phyloP scores from a whole-genome alignment of 1,284 basidiomycete genomes.

The Puccinia hordei region DNA sequence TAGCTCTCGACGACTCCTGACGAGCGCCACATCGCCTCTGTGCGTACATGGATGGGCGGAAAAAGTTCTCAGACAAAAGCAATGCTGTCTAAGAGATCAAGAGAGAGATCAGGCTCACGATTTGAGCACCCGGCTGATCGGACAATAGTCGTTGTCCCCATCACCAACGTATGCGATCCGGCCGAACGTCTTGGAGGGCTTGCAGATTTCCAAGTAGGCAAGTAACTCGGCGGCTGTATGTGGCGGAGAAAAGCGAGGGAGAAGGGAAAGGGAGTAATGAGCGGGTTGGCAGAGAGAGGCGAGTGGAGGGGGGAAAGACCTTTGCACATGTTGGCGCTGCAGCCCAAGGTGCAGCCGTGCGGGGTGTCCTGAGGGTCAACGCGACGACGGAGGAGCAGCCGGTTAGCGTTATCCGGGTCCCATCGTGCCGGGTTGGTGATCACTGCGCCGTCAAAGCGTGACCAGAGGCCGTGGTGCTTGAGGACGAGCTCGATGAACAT shows the following conservation, averaged over 20 bases:
- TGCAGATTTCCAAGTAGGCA: conserved; percentile 53
- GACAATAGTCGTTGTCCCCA: conserved; percentile 60
- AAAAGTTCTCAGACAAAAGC: not conserved
- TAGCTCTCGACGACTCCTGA: conserved; percentile 57
- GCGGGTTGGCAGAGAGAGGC: not conserved
- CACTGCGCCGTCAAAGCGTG: conserved; percentile 56
- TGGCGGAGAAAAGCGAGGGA: not conserved
- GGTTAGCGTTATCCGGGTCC: conserved; percentile 45
- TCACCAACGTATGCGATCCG: conserved; percentile 50
- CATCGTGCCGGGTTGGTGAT: conserved; percentile 59
- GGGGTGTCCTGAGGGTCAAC: conserved; percentile 54
- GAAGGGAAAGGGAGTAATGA: not conserved
- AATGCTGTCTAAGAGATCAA: not conserved
- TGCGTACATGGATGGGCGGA: not conserved
- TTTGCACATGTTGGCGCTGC: conserved; percentile 60
- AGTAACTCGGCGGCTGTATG: conserved; percentile 57
- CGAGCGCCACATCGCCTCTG: conserved; percentile 53
- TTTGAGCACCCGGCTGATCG: conserved; percentile 20
- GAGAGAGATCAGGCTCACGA: not conserved
- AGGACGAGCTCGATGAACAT: conserved; percentile 57
- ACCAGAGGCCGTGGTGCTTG: conserved; percentile 50
- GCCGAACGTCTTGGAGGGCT: conserved; percentile 53
- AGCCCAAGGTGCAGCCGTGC: conserved; percentile 58
- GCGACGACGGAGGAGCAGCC: conserved; percentile 54
- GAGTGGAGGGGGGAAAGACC: conserved; percentile 43